Evolutionary conservation across 345 rosid species (phyloP).

Genomic region (Eucalyptus brandiana): DNA sequence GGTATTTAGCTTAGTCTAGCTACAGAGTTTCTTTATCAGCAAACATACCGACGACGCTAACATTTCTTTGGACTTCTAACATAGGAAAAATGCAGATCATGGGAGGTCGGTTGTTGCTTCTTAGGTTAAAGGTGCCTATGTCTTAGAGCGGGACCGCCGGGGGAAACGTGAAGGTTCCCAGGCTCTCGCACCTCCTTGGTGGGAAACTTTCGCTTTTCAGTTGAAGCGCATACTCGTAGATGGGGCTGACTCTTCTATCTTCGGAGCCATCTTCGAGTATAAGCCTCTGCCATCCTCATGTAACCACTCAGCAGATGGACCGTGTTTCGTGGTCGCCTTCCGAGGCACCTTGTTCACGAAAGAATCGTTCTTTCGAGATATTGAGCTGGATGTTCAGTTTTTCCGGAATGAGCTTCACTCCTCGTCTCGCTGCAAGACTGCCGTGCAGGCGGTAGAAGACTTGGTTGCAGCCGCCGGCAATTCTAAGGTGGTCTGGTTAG

Average conservation of each 20-base stretch:
- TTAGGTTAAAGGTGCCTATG: slow-evolving; percentile 68
- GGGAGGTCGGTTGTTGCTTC: slow-evolving; percentile 61
- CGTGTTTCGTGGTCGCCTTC: slow-evolving; percentile 62
- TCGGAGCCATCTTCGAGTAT: slow-evolving; percentile 75
- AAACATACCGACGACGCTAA: neutral
- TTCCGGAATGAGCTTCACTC: slow-evolving; percentile 50
- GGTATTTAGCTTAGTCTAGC: neutral
- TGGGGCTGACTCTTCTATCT: slow-evolving; percentile 54
- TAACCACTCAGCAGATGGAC: slow-evolving; percentile 17
- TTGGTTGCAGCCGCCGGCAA: slow-evolving; percentile 48
- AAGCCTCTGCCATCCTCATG: neutral
- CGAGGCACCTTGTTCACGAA: slow-evolving; percentile 65
- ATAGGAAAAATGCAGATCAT: slow-evolving; percentile 60
- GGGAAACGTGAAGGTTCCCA: slow-evolving; percentile 40
- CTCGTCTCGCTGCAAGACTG: slow-evolving; percentile 65
- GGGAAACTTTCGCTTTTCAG: slow-evolving; percentile 61
- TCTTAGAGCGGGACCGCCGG: slow-evolving; percentile 80
- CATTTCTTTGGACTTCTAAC: neutral
- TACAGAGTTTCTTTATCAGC: neutral
- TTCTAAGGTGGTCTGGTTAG: slow-evolving; percentile 71
- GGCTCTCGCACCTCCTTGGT: slow-evolving; percentile 75
- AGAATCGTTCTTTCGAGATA: slow-evolving; percentile 53
- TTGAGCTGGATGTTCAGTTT: slow-evolving; percentile 46
- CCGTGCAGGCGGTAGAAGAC: slow-evolving; percentile 58
- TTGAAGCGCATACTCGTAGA: slow-evolving; percentile 51